These are phyloP conservation scores for Cystobasidium sp. DNA, from an alignment of 1,284 basidiomycete genomes.

Conservation along the genomic window DNA sequence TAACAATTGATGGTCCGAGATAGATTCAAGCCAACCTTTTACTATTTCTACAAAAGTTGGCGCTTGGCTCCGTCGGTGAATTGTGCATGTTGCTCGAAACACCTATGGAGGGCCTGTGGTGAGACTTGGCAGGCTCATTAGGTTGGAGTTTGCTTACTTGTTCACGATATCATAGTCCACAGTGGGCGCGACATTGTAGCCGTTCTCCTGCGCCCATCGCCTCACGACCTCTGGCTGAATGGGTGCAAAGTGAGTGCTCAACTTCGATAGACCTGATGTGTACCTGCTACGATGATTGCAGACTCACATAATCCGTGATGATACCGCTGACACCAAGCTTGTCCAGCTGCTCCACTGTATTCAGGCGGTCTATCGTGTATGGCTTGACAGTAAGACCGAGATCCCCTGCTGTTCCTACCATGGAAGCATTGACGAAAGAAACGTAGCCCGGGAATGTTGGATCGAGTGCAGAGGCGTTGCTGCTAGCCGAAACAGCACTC, in stretches of 20 bases:
- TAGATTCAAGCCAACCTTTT: too few relatives aligned
- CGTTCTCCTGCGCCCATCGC: conserved; percentile 32
- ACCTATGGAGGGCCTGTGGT: not conserved
- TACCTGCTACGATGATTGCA: too few relatives aligned
- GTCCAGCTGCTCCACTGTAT: conserved; percentile 66
- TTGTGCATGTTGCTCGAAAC: conserved; percentile 29
- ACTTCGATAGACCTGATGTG: not conserved
- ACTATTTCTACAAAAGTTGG: conserved; percentile 2
- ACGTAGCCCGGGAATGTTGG: conserved; percentile 62
- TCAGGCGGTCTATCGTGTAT: conserved; percentile 71
- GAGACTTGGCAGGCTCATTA: not conserved
- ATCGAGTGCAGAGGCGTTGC: conserved; percentile 59
- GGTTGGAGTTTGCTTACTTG: conserved; percentile 16
- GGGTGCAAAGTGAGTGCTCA: too few relatives aligned
- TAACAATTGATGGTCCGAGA: too few relatives aligned
- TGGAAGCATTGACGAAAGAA: conserved; percentile 68
- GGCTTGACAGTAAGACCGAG: conserved; percentile 69
- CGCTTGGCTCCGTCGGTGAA: conserved; percentile 9
- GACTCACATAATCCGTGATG: conserved; percentile 65
- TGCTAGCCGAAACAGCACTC: conserved; percentile 59
- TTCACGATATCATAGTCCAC: conserved; percentile 34
- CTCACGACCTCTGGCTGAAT: conserved; percentile 23
- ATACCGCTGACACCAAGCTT: conserved; percentile 71
- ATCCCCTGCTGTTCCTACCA: conserved; percentile 69
- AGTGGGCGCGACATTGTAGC: conserved; percentile 32